Conservation (phyloP, 2,329 filamentous ascomycete species). For the Aspergillus brunneoviolaceus region DNA sequence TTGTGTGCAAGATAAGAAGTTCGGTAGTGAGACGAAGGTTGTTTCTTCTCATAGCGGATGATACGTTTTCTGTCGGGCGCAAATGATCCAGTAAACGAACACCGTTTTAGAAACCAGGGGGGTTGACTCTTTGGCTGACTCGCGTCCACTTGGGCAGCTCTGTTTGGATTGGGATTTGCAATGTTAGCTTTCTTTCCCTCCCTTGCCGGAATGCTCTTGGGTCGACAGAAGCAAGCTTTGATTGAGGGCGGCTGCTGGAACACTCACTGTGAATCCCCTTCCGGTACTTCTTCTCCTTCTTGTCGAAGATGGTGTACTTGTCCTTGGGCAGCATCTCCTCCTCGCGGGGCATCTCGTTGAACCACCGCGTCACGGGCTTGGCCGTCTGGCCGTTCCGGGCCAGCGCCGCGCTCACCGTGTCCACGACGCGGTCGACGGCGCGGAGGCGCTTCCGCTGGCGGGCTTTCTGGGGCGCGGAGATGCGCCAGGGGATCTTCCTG, state of each 20-base stretch:
- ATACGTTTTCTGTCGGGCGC: neutral
- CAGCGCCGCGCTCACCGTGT: slow-evolving; percentile 76
- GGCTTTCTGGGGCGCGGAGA: slow-evolving; percentile 87
- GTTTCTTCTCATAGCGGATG: neutral
- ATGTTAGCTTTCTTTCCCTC: neutral
- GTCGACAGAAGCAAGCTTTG: no score
- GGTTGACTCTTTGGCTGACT: slow-evolving; percentile 90
- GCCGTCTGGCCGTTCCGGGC: slow-evolving; percentile 66
- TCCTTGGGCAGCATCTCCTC: slow-evolving; percentile 92
- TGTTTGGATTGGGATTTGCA: slow-evolving; percentile 36
- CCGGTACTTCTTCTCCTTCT: slow-evolving; percentile 90
- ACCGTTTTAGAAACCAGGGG: slow-evolving; percentile 75
- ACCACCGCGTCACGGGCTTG: slow-evolving; percentile 85
- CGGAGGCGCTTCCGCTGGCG: slow-evolving; percentile 80
- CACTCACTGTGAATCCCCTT: slow-evolving; percentile 91
- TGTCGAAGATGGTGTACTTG: slow-evolving; percentile 97
- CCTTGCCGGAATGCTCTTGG: no score
- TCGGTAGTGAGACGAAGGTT: neutral
- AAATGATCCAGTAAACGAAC: neutral
- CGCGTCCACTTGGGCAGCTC: slow-evolving; percentile 91
- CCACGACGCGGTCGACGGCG: slow-evolving; percentile 82
- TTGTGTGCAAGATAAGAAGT: neutral
- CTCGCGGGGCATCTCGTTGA: slow-evolving; percentile 92
- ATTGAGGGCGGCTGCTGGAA: neutral
- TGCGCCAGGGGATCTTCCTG: slow-evolving; percentile 95